Percentiles rank a stretch among this genome's conserved stretches.
Evolutionary conservation across 2,329 filamentous ascomycete genomes (phyloP).

Genomic region (Diaporthe velutina): DNA sequence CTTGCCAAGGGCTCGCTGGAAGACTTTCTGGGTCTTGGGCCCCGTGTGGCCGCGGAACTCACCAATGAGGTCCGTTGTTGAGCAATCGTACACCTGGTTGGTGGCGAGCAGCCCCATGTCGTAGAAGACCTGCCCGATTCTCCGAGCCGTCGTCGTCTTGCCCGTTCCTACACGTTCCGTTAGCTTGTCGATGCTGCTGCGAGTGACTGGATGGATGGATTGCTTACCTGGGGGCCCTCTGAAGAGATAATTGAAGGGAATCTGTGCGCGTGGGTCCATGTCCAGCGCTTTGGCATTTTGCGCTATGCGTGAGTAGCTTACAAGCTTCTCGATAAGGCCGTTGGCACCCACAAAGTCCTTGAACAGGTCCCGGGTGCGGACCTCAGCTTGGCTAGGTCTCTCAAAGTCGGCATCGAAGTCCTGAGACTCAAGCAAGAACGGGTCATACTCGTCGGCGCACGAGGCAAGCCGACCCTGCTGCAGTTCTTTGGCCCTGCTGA

Average conservation of each 20-base stretch:
- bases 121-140: conserved; percentile 74
- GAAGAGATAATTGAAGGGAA: conserved; percentile 79
- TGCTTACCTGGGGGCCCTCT: conserved; percentile 67
- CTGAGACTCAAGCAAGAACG: conserved; percentile 46
- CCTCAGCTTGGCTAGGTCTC: conserved; percentile 59
- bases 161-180: conserved; percentile 53
- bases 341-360: conserved; percentile 70
- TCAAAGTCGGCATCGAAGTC: conserved; percentile 74
- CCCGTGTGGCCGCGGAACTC: conserved; percentile 78
- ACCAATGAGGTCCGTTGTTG: conserved; percentile 76
- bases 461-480: conserved; percentile 47
- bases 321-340: conserved; percentile 63
- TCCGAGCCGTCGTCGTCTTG: conserved; percentile 78
- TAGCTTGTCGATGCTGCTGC: not conserved
- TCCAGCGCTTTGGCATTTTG: conserved; percentile 62
- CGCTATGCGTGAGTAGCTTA: conserved; percentile 66
- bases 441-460: conserved; percentile 42
- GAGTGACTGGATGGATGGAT: too few species aligned
- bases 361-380: conserved; percentile 68
- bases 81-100: conserved; percentile 73
- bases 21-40: conserved; percentile 70
- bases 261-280: conserved; percentile 67
- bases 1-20: conserved; percentile 73
- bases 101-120: conserved; percentile 77
- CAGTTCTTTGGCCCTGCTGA: conserved; percentile 66